These are phyloP conservation scores for Choiromyces venosus DNA, from an alignment of 495 filamentous ascomycete species.

Conservation along the genomic window DNA sequence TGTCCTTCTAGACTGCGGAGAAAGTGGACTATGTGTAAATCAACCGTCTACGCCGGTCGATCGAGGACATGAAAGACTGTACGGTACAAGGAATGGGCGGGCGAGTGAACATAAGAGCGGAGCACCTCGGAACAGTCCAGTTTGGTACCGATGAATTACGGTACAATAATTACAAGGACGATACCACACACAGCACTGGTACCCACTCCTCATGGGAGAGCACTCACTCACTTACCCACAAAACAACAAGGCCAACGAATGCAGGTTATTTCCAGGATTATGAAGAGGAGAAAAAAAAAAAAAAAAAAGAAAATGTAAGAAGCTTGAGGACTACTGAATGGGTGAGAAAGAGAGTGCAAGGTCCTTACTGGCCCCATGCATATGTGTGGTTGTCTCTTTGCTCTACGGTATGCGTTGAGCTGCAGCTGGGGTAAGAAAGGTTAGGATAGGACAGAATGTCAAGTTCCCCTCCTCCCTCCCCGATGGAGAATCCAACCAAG, in stretches of 20 bases:
- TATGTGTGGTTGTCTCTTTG: background rate
- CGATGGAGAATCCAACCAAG: background rate
- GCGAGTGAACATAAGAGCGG: background rate
- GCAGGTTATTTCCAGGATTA: background rate
- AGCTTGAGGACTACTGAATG: background rate
- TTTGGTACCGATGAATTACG: background rate
- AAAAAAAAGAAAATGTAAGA: background rate
- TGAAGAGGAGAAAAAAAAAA: background rate
- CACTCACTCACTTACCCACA: background rate
- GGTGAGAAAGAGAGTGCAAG: background rate
- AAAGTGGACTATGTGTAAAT: background rate
- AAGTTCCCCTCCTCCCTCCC: background rate
- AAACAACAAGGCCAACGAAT: background rate
- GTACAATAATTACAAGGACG: background rate
- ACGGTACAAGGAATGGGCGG: background rate
- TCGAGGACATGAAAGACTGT: background rate
- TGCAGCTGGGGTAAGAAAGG: background rate
- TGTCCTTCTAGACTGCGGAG: background rate
- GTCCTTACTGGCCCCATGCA: slow-evolving; percentile 3
- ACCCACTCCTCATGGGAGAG: background rate
- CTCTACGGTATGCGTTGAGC: slow-evolving; percentile 2
- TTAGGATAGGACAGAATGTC: background rate
- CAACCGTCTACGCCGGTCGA: slow-evolving; percentile 1
- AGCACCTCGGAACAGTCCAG: background rate
- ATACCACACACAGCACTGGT: background rate